phyloP scores from a whole-genome alignment of 768 basidiomycete genomes.

The Xerocomus spinulosus region DNA sequence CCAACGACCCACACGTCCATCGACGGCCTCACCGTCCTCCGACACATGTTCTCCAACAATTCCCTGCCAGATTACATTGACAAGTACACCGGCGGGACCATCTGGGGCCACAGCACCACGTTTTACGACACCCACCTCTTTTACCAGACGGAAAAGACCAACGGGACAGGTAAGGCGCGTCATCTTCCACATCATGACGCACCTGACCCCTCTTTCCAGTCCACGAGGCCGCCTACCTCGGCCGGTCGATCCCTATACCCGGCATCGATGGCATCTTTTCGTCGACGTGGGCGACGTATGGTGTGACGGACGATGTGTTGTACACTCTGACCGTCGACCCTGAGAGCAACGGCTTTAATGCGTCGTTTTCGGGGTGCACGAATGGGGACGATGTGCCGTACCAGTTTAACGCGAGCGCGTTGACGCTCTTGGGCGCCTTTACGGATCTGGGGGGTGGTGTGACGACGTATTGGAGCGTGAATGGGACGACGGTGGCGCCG shows the following conservation, averaged over 20 bases:
- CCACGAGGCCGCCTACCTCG: slow-evolving; percentile 13
- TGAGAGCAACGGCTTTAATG: not conserved
- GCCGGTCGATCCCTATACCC: slow-evolving; percentile 6
- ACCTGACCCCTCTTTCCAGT: too few species aligned
- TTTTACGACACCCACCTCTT: slow-evolving; percentile 15
- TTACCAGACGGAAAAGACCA: slow-evolving; percentile 7
- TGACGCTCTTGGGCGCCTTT: not conserved
- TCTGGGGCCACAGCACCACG: slow-evolving; percentile 10
- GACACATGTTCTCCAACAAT: slow-evolving; percentile 11
- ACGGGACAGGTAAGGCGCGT: slow-evolving; percentile 7
- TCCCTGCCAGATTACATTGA: slow-evolving; percentile 3
- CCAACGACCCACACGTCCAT: slow-evolving; percentile 2
- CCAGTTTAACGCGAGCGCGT: slow-evolving; percentile 6
- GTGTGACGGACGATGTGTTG: slow-evolving; percentile 7
- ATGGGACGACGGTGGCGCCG: slow-evolving; percentile 6
- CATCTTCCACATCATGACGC: too few species aligned
- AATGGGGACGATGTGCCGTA: not conserved
- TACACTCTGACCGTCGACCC: slow-evolving; percentile 1
- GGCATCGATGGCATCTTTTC: not conserved
- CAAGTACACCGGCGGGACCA: slow-evolving; percentile 2
- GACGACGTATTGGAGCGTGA: slow-evolving; percentile 8
- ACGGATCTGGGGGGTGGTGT: slow-evolving; percentile 12
- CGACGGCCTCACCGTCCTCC: slow-evolving; percentile 5
- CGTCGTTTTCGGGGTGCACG: slow-evolving; percentile 8
- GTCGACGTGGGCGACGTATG: slow-evolving; percentile 11